A percentile compares a stretch with the other conserved stretches of the same genome.
Conservation (phyloP, 1,284 basidiomycete species). For the Ceratobasidium sp. region DNA sequence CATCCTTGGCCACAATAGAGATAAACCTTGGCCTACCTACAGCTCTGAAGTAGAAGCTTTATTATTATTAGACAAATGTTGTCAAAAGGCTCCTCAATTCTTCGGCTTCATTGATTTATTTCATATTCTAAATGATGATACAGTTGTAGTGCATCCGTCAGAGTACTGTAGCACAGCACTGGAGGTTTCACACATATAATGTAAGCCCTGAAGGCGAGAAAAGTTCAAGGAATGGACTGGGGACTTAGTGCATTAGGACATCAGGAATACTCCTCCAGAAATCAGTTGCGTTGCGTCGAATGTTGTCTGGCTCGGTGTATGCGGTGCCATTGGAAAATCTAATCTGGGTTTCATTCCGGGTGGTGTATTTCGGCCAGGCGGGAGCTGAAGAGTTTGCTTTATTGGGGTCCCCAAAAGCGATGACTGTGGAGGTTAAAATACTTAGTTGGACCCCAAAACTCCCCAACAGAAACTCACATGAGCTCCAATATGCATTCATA, state of each 20-base stretch:
- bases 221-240: background rate
- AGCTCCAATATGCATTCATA: slow-evolving; percentile 38
- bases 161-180: too few relatives aligned
- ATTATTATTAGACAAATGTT: background rate
- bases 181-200: background rate
- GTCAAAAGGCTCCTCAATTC: background rate
- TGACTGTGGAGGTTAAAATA: background rate
- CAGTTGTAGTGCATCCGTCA: background rate
- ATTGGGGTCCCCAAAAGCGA: slow-evolving; percentile 30
- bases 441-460: too few relatives aligned
- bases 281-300: slow-evolving; percentile 34
- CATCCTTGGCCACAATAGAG: too few relatives aligned
- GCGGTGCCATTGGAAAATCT: slow-evolving; percentile 32
- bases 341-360: slow-evolving; percentile 18
- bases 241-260: slow-evolving; percentile 22
- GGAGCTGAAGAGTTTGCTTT: slow-evolving; percentile 7
- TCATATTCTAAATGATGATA: background rate
- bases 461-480: too few relatives aligned
- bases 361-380: slow-evolving; percentile 8
- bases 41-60: too few relatives aligned
- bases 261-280: slow-evolving; percentile 37
- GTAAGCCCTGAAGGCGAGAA: background rate
- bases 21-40: too few relatives aligned
- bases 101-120: too few relatives aligned
- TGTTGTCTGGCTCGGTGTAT: slow-evolving; percentile 15